Base-by-base conservation (phyloP, 257 asterid species). In the Paulownia fortunei region DNA sequence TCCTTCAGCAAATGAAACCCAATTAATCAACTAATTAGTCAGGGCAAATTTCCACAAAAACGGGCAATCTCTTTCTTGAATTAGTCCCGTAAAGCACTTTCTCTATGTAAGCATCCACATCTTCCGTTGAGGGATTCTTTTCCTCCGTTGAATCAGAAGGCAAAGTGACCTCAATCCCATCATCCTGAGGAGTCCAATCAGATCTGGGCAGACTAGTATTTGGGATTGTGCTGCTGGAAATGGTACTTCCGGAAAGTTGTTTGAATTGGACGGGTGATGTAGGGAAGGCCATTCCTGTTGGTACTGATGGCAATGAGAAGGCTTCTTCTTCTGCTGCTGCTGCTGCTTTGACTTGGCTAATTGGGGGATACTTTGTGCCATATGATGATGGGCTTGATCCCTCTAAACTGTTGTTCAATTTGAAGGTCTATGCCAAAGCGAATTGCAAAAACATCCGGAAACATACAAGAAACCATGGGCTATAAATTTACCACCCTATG, bases 101-200 rank as follows among this genome's bases (percentile, higher is more conserved):
- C 72, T 70, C 72, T 39, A 93, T 82, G 11, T 82, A 78, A 63
- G 84, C 89, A 84, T 80, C 39, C 39, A 89, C 85, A 36, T 84
- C 92, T 66, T 86, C 87, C 60, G 60, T 80, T 8, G 92, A 58
- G 73, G 81, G 72, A 69, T 67, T 65, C 44, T 56, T 32, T 18
- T 18, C 79, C 46, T 69, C 86, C 68, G 69, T 36, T 1, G 74
- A 62, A 60, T 23, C 78, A 51, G 8, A 41, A 41, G 92, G 91
- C 78, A 86, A 64, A 11, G 62, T n/a, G 66, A 81, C 81, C 78
- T 81, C 71, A 80, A 93, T 89, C 73, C 84, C 88, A 84, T 92
- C 96, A 83, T 83, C 87, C 81, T 51, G 66, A 58, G 98, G 96
- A 72, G 64, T 85, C 98, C 97, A 93, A 34, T 89, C 81, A 49